Evolutionary conservation across 2,329 filamentous ascomycete species (phyloP).

Genomic region (Malbranchea cinnamomea): DNA sequence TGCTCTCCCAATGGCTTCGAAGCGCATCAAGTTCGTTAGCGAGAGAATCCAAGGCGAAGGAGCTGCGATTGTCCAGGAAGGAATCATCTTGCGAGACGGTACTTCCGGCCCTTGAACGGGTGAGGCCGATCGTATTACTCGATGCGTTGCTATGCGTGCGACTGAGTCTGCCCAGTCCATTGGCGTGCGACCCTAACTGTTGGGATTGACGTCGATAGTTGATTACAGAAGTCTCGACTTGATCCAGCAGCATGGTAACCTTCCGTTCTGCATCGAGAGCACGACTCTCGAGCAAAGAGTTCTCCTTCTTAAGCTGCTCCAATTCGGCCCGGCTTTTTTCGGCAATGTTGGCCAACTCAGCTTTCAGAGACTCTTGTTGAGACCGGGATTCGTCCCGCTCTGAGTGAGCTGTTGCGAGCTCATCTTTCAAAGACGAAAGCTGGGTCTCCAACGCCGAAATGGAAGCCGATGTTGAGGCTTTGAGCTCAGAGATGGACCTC

Average conservation of each 20-base stretch:
- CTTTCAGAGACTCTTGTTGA: constrained; percentile 38
- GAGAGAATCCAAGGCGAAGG: constrained; percentile 70
- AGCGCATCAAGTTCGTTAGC: constrained; percentile 85
- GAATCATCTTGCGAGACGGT: constrained; percentile 28
- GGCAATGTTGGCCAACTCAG: constrained; percentile 41
- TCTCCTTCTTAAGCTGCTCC: constrained; percentile 71
- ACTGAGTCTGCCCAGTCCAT: constrained; percentile 24
- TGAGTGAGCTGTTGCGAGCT: constrained; percentile 49
- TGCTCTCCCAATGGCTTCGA: constrained; percentile 85
- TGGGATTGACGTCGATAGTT: constrained; percentile 72
- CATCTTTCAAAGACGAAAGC: constrained; percentile 51
- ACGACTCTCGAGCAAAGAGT: constrained; percentile 63
- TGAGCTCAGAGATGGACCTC: constrained; percentile 51
- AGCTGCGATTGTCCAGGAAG: constrained; percentile 37
- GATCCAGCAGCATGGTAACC: constrained; percentile 81
- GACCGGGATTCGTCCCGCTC: constrained; percentile 55
- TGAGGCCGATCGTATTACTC: constrained; percentile 29
- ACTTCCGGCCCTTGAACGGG: constrained; percentile 26
- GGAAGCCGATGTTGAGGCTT: constrained; percentile 52
- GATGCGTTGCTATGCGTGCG: constrained; percentile 42
- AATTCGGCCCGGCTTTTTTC: constrained; percentile 52
- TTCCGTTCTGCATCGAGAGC: constrained; percentile 85
- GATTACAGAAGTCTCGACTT: constrained; percentile 85
- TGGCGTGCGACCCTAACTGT: constrained; percentile 20
- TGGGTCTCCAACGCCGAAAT: constrained; percentile 56